Evolutionary conservation across 2,329 filamentous ascomycete species (phyloP), one percentile per base, ranked within the genome.

Genomic region (Dactylellina haptotyla): DNA sequence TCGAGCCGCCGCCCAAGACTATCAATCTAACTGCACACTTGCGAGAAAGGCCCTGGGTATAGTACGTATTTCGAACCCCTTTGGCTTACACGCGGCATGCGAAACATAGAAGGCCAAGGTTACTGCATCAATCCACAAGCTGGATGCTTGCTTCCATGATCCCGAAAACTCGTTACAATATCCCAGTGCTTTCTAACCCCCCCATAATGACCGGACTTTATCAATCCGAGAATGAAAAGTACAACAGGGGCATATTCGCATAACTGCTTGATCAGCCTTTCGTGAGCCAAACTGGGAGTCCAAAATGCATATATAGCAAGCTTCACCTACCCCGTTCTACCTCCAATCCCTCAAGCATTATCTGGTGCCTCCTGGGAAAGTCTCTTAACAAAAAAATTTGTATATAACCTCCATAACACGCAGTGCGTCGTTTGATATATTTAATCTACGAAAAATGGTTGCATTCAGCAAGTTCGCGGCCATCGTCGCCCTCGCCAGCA

Each of bases 401-500:
- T 61, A 62, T 26, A 65, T 54, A 62, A 18, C 43, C 32, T 41
- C 34, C 41, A 61, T 45, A 73, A 53, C 8, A 61, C 69, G 54
- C 61, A 66, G 61, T 50, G 61, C 69, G 61, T 62, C 28, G 45
- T 66, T 53, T 41, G 32, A 57, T 62, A 45, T 58, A 37, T 32
- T 59, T 64, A 39, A 30, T 62, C 28, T 61, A 43, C 30, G 9
- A 25, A 66, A 70, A 39, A 73, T 73, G 69, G 69, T 73, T 73
- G 69, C 69, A 30, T 66, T 73, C 54, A 73, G 69, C 69, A 73
- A 73, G 48, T 23, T 73, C 32, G 69, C 61, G 39, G 61, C 69
- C 23, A 54, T 39, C n/a, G 53, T 62, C 14, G 69, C 75, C 34
- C 56, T 76, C 34, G 76, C 75, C 45, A 56, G 66, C 67, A 67